These are phyloP conservation scores for Penicillium sp. DNA, from an alignment of 2,329 filamentous ascomycete genomes.

Conservation along the genomic window DNA sequence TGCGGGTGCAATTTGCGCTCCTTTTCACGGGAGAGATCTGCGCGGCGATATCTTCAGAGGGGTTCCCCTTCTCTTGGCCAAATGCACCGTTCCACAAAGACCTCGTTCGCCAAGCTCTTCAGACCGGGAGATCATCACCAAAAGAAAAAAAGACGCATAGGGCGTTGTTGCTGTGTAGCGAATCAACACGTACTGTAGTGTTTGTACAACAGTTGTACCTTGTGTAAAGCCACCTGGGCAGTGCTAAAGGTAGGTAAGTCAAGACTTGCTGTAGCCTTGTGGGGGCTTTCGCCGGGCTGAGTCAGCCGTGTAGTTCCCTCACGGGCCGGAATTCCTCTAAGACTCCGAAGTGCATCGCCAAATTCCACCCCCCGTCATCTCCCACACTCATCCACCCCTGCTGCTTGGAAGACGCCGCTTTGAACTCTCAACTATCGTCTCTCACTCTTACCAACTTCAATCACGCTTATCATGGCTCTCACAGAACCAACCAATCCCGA, in stretches of 20 bases:
- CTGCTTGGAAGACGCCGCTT: background rate
- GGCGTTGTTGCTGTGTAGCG: background rate
- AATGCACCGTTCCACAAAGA: slow-evolving; percentile 4
- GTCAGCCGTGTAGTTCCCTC: background rate
- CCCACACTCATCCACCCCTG: background rate
- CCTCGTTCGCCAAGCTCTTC: slow-evolving; percentile 12
- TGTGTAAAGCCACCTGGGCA: background rate
- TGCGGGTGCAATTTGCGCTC: background rate
- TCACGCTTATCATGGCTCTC: slow-evolving; percentile 15
- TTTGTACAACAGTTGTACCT: background rate
- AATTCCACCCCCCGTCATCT: background rate
- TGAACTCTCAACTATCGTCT: background rate
- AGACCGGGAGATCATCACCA: slow-evolving; percentile 13
- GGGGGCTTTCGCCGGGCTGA: background rate
- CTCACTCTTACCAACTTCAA: background rate
- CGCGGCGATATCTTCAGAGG: background rate
- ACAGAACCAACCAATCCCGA: slow-evolving; percentile 18
- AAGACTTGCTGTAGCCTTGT: background rate
- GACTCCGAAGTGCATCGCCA: background rate
- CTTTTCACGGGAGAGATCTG: slow-evolving; percentile 2
- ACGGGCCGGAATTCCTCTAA: background rate
- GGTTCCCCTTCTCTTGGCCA: background rate
- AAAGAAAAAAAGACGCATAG: background rate
- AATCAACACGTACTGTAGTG: background rate
- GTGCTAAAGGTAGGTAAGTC: background rate